phyloP scores from a whole-genome alignment of 2,329 filamentous ascomycete genomes.

The Xylaria sp. region DNA sequence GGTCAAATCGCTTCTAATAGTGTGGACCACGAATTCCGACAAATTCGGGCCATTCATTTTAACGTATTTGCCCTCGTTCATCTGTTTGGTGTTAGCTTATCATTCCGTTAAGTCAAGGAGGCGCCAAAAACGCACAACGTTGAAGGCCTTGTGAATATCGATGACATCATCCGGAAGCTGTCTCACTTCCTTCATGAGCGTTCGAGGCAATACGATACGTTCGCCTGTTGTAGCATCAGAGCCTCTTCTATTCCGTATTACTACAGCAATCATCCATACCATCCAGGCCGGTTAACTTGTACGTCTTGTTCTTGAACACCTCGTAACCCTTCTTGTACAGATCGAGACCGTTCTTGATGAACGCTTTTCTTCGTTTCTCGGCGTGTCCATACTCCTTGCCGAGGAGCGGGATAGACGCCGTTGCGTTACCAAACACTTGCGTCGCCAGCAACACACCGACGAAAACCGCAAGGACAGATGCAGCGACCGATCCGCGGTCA shows the following conservation, averaged over 20 bases:
- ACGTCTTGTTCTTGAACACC: conserved; percentile 26
- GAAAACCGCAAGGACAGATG: conserved; percentile 18
- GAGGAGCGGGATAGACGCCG: conserved; percentile 22
- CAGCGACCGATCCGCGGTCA: conserved; percentile 21
- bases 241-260: not conserved
- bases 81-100: conserved; percentile 8
- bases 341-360: conserved; percentile 18
- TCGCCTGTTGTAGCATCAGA: conserved; percentile 27
- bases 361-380: conserved; percentile 29
- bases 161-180: conserved; percentile 34
- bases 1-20: conserved; percentile 29
- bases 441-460: conserved; percentile 13
- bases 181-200: conserved; percentile 34
- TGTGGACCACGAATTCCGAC: conserved; percentile 20
- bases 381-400: conserved; percentile 26
- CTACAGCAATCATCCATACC: conserved; percentile 15
- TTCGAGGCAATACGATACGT: conserved; percentile 33
- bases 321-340: conserved; percentile 32
- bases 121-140: conserved; percentile 12
- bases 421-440: conserved; percentile 23
- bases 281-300: conserved; percentile 25
- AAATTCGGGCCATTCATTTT: conserved; percentile 9
- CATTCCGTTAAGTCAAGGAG: not conserved
- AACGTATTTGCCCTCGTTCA: conserved; percentile 22
- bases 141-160: conserved; percentile 29